These are phyloP conservation scores for Colletotrichum chrysophilum DNA, from an alignment of 2,329 filamentous ascomycete genomes.

Conservation along the genomic window DNA sequence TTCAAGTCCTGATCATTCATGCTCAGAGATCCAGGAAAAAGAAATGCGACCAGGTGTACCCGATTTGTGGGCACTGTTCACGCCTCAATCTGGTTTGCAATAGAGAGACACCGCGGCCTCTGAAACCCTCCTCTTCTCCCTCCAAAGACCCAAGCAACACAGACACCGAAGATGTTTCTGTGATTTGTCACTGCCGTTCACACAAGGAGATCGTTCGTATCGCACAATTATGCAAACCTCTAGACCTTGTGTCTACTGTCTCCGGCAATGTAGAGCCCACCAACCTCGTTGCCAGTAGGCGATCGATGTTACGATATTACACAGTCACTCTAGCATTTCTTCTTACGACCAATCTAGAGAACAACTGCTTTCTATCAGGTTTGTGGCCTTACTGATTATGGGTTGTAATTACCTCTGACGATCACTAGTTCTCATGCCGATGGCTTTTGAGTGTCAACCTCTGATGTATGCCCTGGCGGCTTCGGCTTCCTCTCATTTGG, in stretches of 20 bases:
- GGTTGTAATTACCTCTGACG: not conserved
- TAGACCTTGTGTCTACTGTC: not conserved
- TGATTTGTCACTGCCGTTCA: not conserved
- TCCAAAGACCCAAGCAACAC: not conserved
- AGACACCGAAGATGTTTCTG: not conserved
- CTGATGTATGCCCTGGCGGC: conserved; percentile 24
- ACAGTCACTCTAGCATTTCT: conserved; percentile 17
- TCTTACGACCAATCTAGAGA: conserved; percentile 20
- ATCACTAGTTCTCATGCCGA: conserved; percentile 22
- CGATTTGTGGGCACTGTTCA: conserved; percentile 23
- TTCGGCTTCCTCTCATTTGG: conserved; percentile 26
- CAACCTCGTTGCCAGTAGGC: conserved; percentile 16
- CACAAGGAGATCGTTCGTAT: not conserved
- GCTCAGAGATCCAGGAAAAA: conserved; percentile 15
- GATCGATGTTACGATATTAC: conserved; percentile 24
- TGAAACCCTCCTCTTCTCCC: not conserved
- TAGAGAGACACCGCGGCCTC: conserved; percentile 14
- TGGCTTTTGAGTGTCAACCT: conserved; percentile 25
- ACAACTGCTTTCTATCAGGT: conserved; percentile 26
- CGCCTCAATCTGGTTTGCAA: conserved; percentile 23
- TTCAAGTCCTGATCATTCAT: not conserved
- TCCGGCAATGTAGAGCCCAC: not conserved
- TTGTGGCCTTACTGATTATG: not conserved
- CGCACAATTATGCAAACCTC: not conserved
- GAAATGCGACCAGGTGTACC: conserved; percentile 22